Conservation (phyloP, 345 rosid genomes). For the Schrenkiella parvula region DNA sequence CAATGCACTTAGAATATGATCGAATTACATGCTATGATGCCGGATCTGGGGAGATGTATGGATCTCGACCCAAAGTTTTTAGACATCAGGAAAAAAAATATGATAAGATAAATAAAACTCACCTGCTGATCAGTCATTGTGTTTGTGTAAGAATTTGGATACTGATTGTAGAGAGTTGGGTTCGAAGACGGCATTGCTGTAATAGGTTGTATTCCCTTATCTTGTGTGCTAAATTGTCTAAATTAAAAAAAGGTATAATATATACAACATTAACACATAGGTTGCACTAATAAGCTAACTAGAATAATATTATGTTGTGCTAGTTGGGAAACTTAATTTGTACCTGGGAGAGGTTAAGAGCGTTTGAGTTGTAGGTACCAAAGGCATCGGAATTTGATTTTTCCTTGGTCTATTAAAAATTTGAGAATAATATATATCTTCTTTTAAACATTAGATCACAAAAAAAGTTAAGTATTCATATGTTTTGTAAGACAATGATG, state of each 20-base stretch:
- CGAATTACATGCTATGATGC: too few relatives aligned
- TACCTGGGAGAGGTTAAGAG: constrained; percentile 1
- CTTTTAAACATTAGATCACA: neutral
- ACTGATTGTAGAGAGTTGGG: constrained; percentile 1
- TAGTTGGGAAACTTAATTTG: neutral
- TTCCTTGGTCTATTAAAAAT: constrained; percentile 5
- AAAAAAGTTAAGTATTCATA: neutral
- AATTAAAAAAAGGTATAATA: neutral
- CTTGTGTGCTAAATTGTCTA: neutral
- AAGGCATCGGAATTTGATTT: neutral
- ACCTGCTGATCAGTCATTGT: constrained; percentile 12
- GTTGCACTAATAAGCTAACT: neutral
- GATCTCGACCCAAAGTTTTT: too few relatives aligned
- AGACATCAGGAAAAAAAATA: too few relatives aligned
- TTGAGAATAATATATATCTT: neutral
- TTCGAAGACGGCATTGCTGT: neutral
- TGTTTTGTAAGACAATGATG: neutral
- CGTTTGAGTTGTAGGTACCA: constrained; percentile 13
- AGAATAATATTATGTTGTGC: neutral
- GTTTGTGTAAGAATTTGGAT: constrained; percentile 8
- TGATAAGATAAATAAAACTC: neutral
- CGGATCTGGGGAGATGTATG: too few relatives aligned
- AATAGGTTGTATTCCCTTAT: constrained; percentile 15
- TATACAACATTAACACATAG: neutral
- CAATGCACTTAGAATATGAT: too few relatives aligned